phyloP scores from a whole-genome alignment of 2,329 filamentous ascomycete genomes.

The Neonectria hederae region DNA sequence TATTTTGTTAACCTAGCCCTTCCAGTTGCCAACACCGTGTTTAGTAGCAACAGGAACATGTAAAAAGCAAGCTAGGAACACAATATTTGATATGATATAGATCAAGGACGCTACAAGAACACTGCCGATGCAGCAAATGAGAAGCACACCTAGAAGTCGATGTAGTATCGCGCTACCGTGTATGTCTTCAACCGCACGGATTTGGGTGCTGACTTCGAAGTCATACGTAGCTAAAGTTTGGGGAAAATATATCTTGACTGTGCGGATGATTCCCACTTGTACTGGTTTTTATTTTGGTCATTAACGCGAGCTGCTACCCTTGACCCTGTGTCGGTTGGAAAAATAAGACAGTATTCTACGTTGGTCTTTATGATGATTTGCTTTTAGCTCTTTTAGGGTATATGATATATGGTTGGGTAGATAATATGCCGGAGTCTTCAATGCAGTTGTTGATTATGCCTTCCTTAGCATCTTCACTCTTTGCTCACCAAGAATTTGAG shows the following conservation, averaged over 20 bases:
- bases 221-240: conserved; percentile 73
- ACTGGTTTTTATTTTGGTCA: too few species aligned
- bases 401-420: too few species aligned
- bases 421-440: too few species aligned
- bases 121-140: conserved; percentile 82
- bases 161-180: conserved; percentile 79
- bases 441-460: too few species aligned
- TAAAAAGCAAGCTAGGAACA: conserved; percentile 78
- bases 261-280: too few species aligned
- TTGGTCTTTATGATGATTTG: too few species aligned
- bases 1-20: conserved; percentile 66
- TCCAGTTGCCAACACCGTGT: conserved; percentile 72
- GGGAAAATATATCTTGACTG: conserved; percentile 85
- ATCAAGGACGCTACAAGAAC: conserved; percentile 75
- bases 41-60: conserved; percentile 81
- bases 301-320: too few species aligned
- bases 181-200: conserved; percentile 80
- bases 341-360: too few species aligned
- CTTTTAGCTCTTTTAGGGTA: too few species aligned
- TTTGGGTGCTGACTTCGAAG: conserved; percentile 67
- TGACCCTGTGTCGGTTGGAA: too few species aligned
- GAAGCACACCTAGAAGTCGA: conserved; percentile 71
- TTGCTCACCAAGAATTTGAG: too few species aligned
- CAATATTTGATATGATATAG: conserved; percentile 77
- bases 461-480: too few species aligned